phyloP scores from a whole-genome alignment of 176 grass and related monocot genomes.

The Triticum turgidum region DNA sequence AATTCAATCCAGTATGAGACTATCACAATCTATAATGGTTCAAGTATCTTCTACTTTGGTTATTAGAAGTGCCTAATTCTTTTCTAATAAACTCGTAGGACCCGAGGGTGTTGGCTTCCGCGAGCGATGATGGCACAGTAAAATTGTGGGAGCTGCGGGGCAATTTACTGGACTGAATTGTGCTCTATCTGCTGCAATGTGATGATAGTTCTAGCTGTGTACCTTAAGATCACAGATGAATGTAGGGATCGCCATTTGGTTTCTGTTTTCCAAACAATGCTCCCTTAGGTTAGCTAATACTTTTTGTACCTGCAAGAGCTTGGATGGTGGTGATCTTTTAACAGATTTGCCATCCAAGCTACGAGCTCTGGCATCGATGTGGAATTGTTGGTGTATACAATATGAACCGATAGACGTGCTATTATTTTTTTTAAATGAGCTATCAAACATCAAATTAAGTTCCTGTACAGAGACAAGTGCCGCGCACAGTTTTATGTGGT shows the following conservation, averaged over 20 bases:
- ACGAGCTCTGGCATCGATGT: neutral
- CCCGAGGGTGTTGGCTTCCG: constrained; percentile 64
- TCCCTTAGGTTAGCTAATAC: constrained; percentile 24
- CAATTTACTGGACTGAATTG: constrained; percentile 33
- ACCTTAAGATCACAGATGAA: constrained; percentile 29
- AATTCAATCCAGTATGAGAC: neutral
- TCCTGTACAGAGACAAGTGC: neutral
- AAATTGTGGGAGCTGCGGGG: constrained; percentile 86
- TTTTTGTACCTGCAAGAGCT: neutral
- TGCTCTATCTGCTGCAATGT: constrained; percentile 22
- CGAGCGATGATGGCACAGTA: constrained; percentile 80
- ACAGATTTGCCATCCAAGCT: constrained; percentile 22
- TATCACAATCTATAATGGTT: neutral
- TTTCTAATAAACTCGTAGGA: constrained; percentile 51
- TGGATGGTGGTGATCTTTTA: neutral
- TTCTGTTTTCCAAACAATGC: constrained; percentile 6
- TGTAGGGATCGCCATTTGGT: constrained; percentile 5
- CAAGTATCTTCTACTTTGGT: neutral
- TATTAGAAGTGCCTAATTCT: constrained; percentile 9
- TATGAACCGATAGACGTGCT: neutral
- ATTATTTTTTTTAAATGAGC: neutral
- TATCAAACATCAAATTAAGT: neutral
- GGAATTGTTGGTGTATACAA: constrained; percentile 18
- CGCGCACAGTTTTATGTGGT: neutral
- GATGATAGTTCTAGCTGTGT: constrained; percentile 21